These are phyloP conservation scores for Amylocarpus encephaloides DNA, from an alignment of 2,329 filamentous ascomycete species.

Conservation along the genomic window DNA sequence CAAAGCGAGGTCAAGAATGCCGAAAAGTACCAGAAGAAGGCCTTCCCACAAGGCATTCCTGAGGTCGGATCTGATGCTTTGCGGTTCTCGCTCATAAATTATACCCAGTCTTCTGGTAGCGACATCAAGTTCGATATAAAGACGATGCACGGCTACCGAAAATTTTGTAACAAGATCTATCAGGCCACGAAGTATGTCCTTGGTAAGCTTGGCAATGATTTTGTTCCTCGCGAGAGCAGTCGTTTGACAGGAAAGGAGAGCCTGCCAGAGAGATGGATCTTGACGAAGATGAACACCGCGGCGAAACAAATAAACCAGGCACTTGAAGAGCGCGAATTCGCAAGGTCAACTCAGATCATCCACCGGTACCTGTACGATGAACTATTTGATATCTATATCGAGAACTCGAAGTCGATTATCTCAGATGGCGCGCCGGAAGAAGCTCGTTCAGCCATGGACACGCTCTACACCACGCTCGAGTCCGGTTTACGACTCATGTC, in stretches of 20 bases:
- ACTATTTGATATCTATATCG: constrained; percentile 77
- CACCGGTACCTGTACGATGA: constrained; percentile 77
- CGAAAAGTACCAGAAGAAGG: constrained; percentile 85
- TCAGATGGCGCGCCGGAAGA: constrained; percentile 67
- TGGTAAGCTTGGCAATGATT: constrained; percentile 63
- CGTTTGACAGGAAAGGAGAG: constrained; percentile 56
- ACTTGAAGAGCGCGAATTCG: constrained; percentile 64
- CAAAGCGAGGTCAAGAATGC: constrained; percentile 78
- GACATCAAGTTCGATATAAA: constrained; percentile 87
- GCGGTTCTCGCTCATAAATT: constrained; percentile 81
- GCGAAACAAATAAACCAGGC: constrained; percentile 66
- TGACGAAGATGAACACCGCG: constrained; percentile 71
- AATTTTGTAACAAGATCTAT: constrained; percentile 98
- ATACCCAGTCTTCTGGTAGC: constrained; percentile 67
- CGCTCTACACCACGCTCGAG: constrained; percentile 75
- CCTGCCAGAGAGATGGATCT: constrained; percentile 61
- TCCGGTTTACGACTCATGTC: constrained; percentile 68
- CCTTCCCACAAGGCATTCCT: constrained; percentile 90
- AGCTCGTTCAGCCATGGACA: constrained; percentile 68
- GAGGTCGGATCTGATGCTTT: constrained; percentile 91
- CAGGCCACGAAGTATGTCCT: constrained; percentile 95
- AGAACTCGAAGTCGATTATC: constrained; percentile 80
- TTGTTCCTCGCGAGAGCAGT: constrained; percentile 49
- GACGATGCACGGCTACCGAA: constrained; percentile 86
- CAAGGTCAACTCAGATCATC: constrained; percentile 61